phyloP scores from a whole-genome alignment of 306 rosid genomes.

The Pueraria montana region DNA sequence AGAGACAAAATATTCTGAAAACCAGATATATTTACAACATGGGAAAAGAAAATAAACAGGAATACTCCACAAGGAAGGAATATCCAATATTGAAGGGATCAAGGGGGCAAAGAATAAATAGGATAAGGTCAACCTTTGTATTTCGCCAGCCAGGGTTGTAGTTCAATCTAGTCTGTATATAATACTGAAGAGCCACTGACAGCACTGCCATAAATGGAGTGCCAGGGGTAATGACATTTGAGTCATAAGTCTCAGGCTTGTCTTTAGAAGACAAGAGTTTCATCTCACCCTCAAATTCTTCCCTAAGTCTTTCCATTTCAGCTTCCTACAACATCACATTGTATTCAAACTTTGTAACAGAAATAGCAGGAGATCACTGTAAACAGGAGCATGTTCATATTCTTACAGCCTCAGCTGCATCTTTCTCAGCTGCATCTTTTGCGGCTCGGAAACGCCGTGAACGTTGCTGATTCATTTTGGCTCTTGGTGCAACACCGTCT shows the following conservation, averaged over 20 bases:
- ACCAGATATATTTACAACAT: slow-evolving; percentile 18
- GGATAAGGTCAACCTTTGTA: slow-evolving; percentile 75
- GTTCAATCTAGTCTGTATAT: slow-evolving; percentile 83
- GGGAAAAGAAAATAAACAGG: slow-evolving; percentile 58
- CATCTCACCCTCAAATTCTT: slow-evolving; percentile 79
- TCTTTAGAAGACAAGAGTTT: slow-evolving; percentile 64
- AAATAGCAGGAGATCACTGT: slow-evolving; percentile 38
- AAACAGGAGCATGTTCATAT: slow-evolving; percentile 45
- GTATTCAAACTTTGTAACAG: slow-evolving; percentile 40
- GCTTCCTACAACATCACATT: slow-evolving; percentile 75
- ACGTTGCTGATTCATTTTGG: slow-evolving; percentile 99
- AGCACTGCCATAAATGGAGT: slow-evolving; percentile 92
- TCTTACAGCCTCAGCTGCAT: slow-evolving; percentile 94
- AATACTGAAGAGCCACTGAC: slow-evolving; percentile 93
- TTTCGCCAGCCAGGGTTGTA: slow-evolving; percentile 78
- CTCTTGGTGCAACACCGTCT: slow-evolving; percentile 99
- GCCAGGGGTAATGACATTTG: slow-evolving; percentile 97
- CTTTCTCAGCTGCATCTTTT: slow-evolving; percentile 97
- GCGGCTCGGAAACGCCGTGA: slow-evolving; percentile 96
- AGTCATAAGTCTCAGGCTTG: slow-evolving; percentile 83
- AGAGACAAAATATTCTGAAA: slow-evolving; percentile 69
- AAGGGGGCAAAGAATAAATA: slow-evolving; percentile 43
- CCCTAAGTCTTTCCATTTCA: slow-evolving; percentile 83
- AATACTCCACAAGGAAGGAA: slow-evolving; percentile 61
- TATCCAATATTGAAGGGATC: slow-evolving; percentile 52